These are phyloP conservation scores for Cyberlindnera meyerae DNA, from an alignment of 805 yeast genomes.

Conservation along the genomic window DNA sequence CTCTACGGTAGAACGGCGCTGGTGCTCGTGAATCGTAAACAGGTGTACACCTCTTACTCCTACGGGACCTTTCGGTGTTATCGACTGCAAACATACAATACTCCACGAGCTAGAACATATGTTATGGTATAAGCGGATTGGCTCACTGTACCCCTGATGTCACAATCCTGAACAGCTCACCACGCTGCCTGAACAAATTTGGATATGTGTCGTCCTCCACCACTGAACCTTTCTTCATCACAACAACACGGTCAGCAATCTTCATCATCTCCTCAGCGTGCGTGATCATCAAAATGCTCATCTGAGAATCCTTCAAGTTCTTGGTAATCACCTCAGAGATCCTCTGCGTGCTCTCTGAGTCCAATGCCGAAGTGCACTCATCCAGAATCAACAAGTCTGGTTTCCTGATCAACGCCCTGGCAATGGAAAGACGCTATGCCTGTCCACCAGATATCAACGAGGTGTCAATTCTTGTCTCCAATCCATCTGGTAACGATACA, in stretches of 20 bases:
- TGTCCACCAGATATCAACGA: conserved; percentile 82
- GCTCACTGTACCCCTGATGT: conserved; percentile 17
- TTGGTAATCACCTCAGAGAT: conserved; percentile 46
- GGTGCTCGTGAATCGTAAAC: too few relatives aligned
- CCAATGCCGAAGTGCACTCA: conserved; percentile 88
- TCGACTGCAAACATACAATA: too few relatives aligned
- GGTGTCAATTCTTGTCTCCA: conserved; percentile 54
- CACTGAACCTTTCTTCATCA: conserved; percentile 44
- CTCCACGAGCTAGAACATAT: not conserved
- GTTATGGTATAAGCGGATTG: not conserved
- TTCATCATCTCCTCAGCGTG: conserved; percentile 68
- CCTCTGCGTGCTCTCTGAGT: conserved; percentile 48
- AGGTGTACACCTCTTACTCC: too few relatives aligned
- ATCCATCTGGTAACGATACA: conserved; percentile 46
- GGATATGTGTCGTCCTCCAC: conserved; percentile 40
- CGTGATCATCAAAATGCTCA: conserved; percentile 59
- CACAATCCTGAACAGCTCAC: conserved; percentile 30
- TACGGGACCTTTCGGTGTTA: too few relatives aligned
- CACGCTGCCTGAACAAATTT: conserved; percentile 22
- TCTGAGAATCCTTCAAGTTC: conserved; percentile 32
- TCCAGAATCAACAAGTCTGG: conserved; percentile 66
- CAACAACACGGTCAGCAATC: conserved; percentile 46
- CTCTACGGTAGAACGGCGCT: too few relatives aligned
- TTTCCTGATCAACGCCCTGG: conserved; percentile 66
- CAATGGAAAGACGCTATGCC: conserved; percentile 77